Conservation (phyloP, 345 rosid genomes). For the Gossypium arboreum region DNA sequence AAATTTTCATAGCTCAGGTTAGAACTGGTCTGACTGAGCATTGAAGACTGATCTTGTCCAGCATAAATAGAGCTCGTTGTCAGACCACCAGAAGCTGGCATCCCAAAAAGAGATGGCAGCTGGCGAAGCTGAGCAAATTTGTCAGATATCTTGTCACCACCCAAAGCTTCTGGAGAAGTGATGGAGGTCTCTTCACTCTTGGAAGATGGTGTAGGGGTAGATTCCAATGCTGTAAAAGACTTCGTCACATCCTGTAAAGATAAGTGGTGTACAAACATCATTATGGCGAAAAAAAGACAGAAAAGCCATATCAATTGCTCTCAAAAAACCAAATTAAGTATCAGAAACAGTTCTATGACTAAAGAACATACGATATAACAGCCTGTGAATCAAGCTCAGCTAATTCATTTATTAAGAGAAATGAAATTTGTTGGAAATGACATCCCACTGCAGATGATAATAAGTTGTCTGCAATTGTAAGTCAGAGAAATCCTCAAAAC, state of each 20-base stretch:
- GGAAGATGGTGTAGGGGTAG: slow-evolving; percentile 63
- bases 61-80: slow-evolving; percentile 66
- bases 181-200: slow-evolving; percentile 69
- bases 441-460: neutral
- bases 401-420: neutral
- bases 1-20: slow-evolving; percentile 42
- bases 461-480: neutral
- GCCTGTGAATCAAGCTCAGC: neutral
- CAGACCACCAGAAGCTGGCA: slow-evolving; percentile 43
- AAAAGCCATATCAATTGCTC: neutral
- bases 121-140: slow-evolving; percentile 51
- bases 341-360: neutral
- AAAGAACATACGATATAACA: neutral
- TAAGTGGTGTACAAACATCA: neutral
- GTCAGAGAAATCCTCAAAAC: neutral
- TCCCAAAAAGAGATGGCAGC: slow-evolving; percentile 62
- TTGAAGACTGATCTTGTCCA: slow-evolving; percentile 57
- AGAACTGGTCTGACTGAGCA: slow-evolving; percentile 45
- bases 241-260: slow-evolving; percentile 56
- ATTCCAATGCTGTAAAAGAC: slow-evolving; percentile 38
- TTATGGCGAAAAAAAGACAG: neutral
- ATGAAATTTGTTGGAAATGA: neutral
- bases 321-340: neutral
- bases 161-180: slow-evolving; percentile 99
- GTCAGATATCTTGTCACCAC: slow-evolving; percentile 83